Base-by-base conservation (phyloP, 2,329 filamentous ascomycete species). In the Cylindrodendrum hubeiense region DNA sequence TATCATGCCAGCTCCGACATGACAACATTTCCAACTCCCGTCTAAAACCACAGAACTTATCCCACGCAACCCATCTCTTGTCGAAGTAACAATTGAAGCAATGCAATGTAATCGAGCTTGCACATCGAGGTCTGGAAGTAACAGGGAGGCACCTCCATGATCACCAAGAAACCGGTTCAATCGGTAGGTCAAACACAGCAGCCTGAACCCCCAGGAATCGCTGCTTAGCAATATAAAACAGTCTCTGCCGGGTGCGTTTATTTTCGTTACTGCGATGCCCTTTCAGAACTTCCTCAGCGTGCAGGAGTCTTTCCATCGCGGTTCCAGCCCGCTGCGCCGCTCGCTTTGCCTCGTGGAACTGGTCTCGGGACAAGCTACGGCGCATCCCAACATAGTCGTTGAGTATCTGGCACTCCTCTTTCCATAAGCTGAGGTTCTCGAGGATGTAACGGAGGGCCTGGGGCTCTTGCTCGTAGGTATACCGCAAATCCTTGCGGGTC, bases 381-480 rank as follows among this genome's bases (percentile, higher is more conserved):
- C 65, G 68, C 10, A 64, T n/a, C 1, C 71, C 72, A 13, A 59
- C 70, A 30, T 63, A 74, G 41, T 66, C 56, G 46, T 73, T 67
- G 17, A 74, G 54, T 34, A 65, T 68, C 5, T 28, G 12, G 6
- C 60, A 22, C 51, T 72, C 71, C n/a, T 55, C 33, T 5, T 47
- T 24, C 70, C 68, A 70, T 8, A 52, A 3, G 0, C 30, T 5
- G 15, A 43, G 54, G 12, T 63, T 44, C 2, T 30, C 17, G 4
- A 55, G 19, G 54, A 71, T 41, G 33, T 65, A 65, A 1, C 52
- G 12, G 24, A 72, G 39, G 9, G 21, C 37, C 1, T 55, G 52
- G 0, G 22, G n/a, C 17, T 47, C 55, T n/a, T 70, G 43, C 8
- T 64, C 63, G 47, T 74, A 74, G 0, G 60, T 28, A 37, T 65